Conservation (phyloP, 495 filamentous ascomycete species). For the Aspergillus ostianus region DNA sequence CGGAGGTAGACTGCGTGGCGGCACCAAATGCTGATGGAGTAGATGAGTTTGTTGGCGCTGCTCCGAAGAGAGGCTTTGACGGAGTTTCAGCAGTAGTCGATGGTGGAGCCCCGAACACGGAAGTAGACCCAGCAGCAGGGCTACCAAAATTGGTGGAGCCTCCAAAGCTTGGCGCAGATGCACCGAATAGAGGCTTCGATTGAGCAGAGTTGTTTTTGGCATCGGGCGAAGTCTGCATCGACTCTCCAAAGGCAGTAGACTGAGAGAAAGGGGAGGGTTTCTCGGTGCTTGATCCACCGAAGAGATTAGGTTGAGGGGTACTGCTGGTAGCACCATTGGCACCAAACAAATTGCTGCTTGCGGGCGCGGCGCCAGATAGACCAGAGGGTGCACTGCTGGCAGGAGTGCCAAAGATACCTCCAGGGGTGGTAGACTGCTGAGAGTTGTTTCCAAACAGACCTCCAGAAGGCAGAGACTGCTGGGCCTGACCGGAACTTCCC, state of each 20-base stretch:
- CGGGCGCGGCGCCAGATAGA: conserved; percentile 4
- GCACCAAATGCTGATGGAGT: conserved; percentile 25
- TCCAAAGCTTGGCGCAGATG: conserved; percentile 15
- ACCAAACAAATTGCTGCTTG: conserved; percentile 28
- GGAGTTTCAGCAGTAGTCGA: conserved; percentile 18
- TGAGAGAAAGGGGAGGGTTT: conserved; percentile 28
- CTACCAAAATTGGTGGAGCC: conserved; percentile 13
- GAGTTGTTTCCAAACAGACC: conserved; percentile 24
- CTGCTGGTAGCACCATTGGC: conserved; percentile 19
- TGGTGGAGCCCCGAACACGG: conserved; percentile 19
- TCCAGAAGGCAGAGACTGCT: conserved; percentile 23
- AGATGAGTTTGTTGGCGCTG: conserved; percentile 15
- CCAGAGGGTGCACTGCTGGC: neutral
- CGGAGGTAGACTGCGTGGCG: conserved; percentile 17
- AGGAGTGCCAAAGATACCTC: neutral
- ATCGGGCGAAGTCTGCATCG: conserved; percentile 47
- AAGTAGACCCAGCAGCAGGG: conserved; percentile 8
- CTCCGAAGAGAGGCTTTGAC: conserved; percentile 26
- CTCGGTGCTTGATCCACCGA: conserved; percentile 21
- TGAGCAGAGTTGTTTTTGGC: conserved; percentile 27
- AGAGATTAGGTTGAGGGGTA: conserved; percentile 22
- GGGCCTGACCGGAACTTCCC: conserved; percentile 13
- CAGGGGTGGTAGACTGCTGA: conserved; percentile 8
- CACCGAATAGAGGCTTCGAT: conserved; percentile 22
- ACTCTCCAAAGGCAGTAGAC: conserved; percentile 30